Evolutionary conservation across 2,329 filamentous ascomycete genomes (phyloP), one percentile per base, ranked within the genome.

Genomic region (Xenosphaeropsis pyriputrescens): DNA sequence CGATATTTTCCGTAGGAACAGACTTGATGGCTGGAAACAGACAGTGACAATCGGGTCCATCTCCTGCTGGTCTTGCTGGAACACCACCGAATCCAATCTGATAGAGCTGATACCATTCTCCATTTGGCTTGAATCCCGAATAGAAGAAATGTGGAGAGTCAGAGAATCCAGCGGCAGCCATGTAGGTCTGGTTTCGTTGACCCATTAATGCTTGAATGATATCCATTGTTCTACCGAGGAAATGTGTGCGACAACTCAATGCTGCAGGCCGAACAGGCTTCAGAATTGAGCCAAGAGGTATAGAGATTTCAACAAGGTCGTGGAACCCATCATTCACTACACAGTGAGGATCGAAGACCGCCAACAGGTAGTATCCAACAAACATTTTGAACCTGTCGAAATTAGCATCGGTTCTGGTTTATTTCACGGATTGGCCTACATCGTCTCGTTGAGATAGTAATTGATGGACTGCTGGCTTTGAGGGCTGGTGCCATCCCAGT

Each of bases 351-450:
- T 64, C 63, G 29, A 63, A 63, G 1, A 65, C 60, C 2, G 64
- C 63, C n/a, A 67, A 56, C 3, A 68, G 53, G 40, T 61, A 62
- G 44, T 62, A 66, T 0, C 61, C 64, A 32, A 68, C 60, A 42
- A 67, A 67, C 59, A 68, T 67, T 38, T 63, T 65, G 53, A 68
- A 68, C 61, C 65, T 62, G 15, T 61, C 65, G 14, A 60, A 57
- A 1, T 59, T 64, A 2, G 22, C 22, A 26, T 9, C 12, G 22
- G 8, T 26, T 26, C 22, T 9, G 12, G 7, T 6, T 26, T 9
- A 6, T 26, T 26, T 3, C 8, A 26, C 3, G 22, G 7, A 26
- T 26, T 9, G 8, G 12, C 22, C 3, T 26, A 26, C 22, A 26
- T 26, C 4, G 22, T 26, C 22, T 26, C 22, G 22, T 26, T 26